Conservation (phyloP, 2,329 filamentous ascomycete genomes). For the Fusarium mangiferae region DNA sequence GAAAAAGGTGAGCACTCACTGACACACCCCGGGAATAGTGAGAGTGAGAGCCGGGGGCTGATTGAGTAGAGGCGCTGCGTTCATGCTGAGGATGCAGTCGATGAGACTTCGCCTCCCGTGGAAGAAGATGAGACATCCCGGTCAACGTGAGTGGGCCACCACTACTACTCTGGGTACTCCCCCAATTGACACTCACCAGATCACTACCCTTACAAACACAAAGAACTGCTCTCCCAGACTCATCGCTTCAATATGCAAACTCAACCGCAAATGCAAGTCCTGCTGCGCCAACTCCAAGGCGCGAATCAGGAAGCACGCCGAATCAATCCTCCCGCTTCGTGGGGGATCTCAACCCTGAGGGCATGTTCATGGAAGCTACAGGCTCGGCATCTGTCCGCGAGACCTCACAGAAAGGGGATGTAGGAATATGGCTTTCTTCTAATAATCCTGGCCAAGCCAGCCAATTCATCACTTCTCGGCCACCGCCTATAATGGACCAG, state of each 20-base stretch:
- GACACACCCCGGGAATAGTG: too few species aligned
- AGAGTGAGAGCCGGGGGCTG: not conserved
- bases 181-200: constrained; percentile 10
- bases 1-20: constrained; percentile 57
- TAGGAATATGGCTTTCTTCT: constrained; percentile 65
- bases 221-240: constrained; percentile 7
- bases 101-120: constrained; percentile 37
- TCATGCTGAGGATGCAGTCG: constrained; percentile 52
- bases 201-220: constrained; percentile 16
- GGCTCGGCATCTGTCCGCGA: constrained; percentile 47
- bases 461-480: constrained; percentile 52
- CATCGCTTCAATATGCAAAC: constrained; percentile 3
- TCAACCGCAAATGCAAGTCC: constrained; percentile 1
- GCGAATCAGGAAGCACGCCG: constrained; percentile 36
- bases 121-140: constrained; percentile 44
- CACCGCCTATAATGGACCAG: constrained; percentile 53
- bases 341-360: constrained; percentile 69
- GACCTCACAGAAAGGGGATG: constrained; percentile 60
- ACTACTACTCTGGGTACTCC: not conserved
- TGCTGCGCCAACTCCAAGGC: constrained; percentile 1
- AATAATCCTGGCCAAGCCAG: constrained; percentile 43
- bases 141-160: constrained; percentile 43
- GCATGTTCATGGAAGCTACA: constrained; percentile 67
- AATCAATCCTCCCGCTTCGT: constrained; percentile 60
- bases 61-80: constrained; percentile 55